A percentile compares a stretch with the other conserved stretches of the same genome.
Evolutionary conservation across 2,329 filamentous ascomycete species (phyloP).

Genomic region (Fusarium sp.): DNA sequence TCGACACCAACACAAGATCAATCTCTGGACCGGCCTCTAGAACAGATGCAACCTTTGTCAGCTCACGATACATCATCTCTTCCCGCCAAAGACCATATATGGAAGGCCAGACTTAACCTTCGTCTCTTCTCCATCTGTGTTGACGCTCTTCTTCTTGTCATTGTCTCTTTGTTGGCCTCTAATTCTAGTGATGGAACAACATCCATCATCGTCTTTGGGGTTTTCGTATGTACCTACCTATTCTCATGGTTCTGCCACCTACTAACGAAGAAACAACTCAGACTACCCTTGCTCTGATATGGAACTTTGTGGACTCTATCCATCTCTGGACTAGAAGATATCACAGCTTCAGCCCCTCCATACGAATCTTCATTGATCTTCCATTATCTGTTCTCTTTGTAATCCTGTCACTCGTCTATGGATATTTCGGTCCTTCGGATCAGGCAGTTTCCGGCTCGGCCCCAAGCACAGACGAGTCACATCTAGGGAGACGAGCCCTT

Average conservation of each 20-base stretch:
- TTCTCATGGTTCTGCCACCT: no score
- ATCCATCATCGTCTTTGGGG: slow-evolving; percentile 2
- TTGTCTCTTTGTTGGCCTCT: neutral
- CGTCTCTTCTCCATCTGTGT: slow-evolving; percentile 24
- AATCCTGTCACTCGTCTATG: neutral
- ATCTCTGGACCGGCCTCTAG: neutral
- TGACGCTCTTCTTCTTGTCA: slow-evolving; percentile 5
- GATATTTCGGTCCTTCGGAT: slow-evolving; percentile 4
- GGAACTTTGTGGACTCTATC: slow-evolving; percentile 1
- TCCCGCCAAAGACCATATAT: neutral
- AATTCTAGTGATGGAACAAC: neutral
- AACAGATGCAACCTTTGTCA: neutral
- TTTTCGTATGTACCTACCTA: neutral
- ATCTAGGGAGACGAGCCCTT: slow-evolving; percentile 7
- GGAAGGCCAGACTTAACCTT: slow-evolving; percentile 17
- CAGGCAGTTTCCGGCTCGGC: neutral
- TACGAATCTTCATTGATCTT: neutral
- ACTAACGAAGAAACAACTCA: neutral
- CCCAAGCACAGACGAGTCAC: slow-evolving; percentile 22
- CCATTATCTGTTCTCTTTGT: neutral
- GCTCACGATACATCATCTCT: neutral
- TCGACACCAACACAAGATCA: neutral
- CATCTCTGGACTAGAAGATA: slow-evolving; percentile 6
- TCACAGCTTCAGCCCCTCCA: neutral
- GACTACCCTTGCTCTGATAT: slow-evolving; percentile 4